Percentiles rank a stretch among this genome's conserved stretches.
Evolutionary conservation across 2,329 filamentous ascomycete genomes (phyloP).

Genomic region (Cordyceps cicadae): DNA sequence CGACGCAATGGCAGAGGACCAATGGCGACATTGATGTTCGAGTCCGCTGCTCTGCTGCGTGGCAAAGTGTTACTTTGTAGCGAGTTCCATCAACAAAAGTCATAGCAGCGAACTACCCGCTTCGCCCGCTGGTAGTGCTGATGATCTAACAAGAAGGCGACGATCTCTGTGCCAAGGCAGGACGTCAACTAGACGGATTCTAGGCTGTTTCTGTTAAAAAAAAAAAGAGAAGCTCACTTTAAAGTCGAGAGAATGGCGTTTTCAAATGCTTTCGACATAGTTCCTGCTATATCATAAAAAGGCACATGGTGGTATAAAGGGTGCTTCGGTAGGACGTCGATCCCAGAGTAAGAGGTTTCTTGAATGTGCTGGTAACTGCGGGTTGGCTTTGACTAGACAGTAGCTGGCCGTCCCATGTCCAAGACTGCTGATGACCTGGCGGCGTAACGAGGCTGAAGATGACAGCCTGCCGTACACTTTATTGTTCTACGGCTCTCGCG

Average conservation of each 20-base stretch:
- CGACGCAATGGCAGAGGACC: not conserved
- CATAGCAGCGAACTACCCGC: not conserved
- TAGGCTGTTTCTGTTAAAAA: not conserved
- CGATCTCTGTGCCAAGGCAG: slow-evolving; percentile 1
- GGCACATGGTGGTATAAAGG: not conserved
- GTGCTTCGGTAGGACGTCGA: not conserved
- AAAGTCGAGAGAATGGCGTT: not conserved
- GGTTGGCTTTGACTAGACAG: not conserved
- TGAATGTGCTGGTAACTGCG: not conserved
- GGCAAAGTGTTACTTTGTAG: not conserved
- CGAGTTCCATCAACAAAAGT: too few species aligned
- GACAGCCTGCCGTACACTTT: not conserved
- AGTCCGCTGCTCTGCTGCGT: not conserved
- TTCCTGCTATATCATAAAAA: not conserved
- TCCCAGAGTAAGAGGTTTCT: not conserved
- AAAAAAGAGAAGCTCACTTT: not conserved
- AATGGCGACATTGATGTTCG: not conserved
- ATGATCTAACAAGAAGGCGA: not conserved
- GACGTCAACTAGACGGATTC: not conserved
- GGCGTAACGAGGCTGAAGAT: not conserved
- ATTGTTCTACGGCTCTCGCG: slow-evolving; percentile 5
- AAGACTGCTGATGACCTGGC: not conserved
- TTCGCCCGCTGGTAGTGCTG: not conserved
- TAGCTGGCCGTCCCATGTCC: not conserved
- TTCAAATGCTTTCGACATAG: not conserved